phyloP scores from a whole-genome alignment of 2,329 filamentous ascomycete genomes.

The Aspergillus ochraceoroseus region DNA sequence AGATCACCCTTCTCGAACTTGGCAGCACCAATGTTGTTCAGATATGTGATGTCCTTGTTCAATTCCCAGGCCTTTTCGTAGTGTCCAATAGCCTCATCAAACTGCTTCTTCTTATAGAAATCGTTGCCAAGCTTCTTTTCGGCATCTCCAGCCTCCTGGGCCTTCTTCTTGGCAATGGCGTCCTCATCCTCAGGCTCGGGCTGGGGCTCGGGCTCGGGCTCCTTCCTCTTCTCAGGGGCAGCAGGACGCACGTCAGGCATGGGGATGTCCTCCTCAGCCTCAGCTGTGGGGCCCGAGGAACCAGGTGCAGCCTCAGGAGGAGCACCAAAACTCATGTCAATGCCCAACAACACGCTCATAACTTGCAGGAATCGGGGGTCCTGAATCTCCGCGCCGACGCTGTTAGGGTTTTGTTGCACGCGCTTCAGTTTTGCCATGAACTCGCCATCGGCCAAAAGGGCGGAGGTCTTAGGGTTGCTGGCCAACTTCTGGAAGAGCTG shows the following conservation, averaged over 20 bases:
- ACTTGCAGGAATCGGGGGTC: slow-evolving; percentile 93
- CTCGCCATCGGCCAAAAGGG: slow-evolving; percentile 69
- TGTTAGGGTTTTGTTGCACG: slow-evolving; percentile 73
- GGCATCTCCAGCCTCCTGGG: slow-evolving; percentile 86
- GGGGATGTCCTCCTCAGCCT: slow-evolving; percentile 65
- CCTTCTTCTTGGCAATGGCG: slow-evolving; percentile 74
- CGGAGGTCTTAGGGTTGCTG: slow-evolving; percentile 85
- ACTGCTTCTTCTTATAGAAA: slow-evolving; percentile 96
- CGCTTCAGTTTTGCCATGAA: slow-evolving; percentile 90
- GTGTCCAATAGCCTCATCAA: slow-evolving; percentile 89
- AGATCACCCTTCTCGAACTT: slow-evolving; percentile 96
- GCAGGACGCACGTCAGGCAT: slow-evolving; percentile 67
- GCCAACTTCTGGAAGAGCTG: slow-evolving; percentile 86
- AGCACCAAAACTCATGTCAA: slow-evolving; percentile 74
- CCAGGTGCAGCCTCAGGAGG: slow-evolving; percentile 43
- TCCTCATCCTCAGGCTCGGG: slow-evolving; percentile 74
- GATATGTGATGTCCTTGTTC: slow-evolving; percentile 93
- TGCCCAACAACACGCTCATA: slow-evolving; percentile 85
- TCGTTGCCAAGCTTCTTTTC: slow-evolving; percentile 93
- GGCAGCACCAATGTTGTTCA: slow-evolving; percentile 92
- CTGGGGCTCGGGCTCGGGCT: slow-evolving; percentile 58
- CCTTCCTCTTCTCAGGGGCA: slow-evolving; percentile 50
- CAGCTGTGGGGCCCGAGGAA: slow-evolving; percentile 42
- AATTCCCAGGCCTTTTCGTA: slow-evolving; percentile 93
- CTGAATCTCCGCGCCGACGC: slow-evolving; percentile 71